phyloP scores from a whole-genome alignment of 441 rosid genomes.

The Brassica hybrid region DNA sequence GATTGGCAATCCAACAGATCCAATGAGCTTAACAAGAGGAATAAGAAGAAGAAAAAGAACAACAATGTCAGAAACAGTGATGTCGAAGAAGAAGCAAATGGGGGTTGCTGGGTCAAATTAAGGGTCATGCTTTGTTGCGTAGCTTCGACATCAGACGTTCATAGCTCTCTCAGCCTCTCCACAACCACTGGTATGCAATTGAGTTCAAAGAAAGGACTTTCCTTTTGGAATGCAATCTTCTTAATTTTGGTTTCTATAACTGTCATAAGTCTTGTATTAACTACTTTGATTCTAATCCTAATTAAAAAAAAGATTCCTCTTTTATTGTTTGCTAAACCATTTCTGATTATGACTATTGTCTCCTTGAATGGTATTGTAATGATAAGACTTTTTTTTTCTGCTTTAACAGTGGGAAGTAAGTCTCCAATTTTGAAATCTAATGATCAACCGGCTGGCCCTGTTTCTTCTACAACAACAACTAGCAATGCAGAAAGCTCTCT shows the following conservation, averaged over 20 bases:
- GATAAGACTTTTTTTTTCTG: background rate
- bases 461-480: constrained; percentile 76
- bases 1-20: constrained; percentile 36
- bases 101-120: constrained; percentile 87
- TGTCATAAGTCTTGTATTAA: too few relatives aligned
- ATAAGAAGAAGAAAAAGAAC: constrained; percentile 47
- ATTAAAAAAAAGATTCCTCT: background rate
- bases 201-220: background rate
- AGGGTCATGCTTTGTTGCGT: constrained; percentile 81
- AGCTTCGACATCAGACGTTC: constrained; percentile 94
- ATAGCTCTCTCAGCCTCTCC: constrained; percentile 76
- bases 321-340: background rate
- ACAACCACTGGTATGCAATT: constrained; percentile 61
- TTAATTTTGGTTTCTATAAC: too few relatives aligned
- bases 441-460: constrained; percentile 71
- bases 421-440: constrained; percentile 66
- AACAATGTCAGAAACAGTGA: constrained; percentile 31
- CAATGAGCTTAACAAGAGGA: constrained; percentile 11
- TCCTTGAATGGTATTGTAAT: too few relatives aligned
- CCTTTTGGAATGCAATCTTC: background rate
- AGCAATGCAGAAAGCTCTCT: constrained; percentile 90
- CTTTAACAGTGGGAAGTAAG: constrained; percentile 60
- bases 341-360: background rate
- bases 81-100: constrained; percentile 46
- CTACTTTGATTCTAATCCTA: background rate